A percentile compares a stretch with the other conserved stretches of the same genome.
Conservation (phyloP, 345 rosid species). For the Populus deltoides region DNA sequence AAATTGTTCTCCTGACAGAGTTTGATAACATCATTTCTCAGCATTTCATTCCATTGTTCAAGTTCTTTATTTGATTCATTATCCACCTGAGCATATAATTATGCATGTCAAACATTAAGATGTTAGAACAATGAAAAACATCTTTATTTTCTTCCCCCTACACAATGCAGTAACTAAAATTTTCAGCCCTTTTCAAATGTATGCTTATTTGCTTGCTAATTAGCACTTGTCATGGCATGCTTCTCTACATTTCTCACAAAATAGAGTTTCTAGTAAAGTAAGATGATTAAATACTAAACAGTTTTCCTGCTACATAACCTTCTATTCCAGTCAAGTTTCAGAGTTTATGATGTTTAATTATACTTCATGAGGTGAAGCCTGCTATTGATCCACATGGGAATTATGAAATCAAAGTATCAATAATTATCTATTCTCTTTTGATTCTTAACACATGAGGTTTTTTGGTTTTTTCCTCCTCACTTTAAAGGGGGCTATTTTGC, state of each 20-base stretch:
- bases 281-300: not conserved
- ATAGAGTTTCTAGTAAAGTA: not conserved
- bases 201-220: not conserved
- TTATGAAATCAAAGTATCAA: not conserved
- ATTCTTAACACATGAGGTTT: not conserved
- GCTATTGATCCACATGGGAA: not conserved
- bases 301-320: not conserved
- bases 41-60: constrained; percentile 96
- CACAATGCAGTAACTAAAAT: not conserved
- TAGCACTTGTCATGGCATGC: not conserved
- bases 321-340: not conserved
- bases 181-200: not conserved
- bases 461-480: not conserved
- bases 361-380: not conserved
- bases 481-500: not conserved
- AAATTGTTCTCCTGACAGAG: constrained; percentile 95
- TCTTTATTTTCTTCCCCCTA: not conserved
- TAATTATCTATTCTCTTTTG: not conserved
- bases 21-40: constrained; percentile 75
- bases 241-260: not conserved
- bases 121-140: not conserved
- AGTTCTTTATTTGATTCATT: constrained; percentile 81
- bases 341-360: not conserved
- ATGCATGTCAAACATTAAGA: not conserved
- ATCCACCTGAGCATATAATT: constrained; percentile 55